Evolutionary conservation across 805 yeast genomes (phyloP).

Genomic region (Yamadazyma sp.): DNA sequence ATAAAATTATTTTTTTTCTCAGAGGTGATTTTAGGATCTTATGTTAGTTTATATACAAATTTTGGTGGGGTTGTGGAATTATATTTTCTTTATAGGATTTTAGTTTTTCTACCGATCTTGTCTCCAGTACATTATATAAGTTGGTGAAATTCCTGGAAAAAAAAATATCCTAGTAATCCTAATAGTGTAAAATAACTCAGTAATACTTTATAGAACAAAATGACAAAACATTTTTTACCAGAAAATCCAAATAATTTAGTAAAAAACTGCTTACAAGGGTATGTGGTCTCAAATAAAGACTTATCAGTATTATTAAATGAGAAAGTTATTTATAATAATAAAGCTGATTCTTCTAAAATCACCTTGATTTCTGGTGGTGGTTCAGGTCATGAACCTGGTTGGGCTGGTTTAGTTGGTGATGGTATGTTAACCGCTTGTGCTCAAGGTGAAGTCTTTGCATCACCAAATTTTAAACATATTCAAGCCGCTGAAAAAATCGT

Average conservation of each 20-base stretch:
- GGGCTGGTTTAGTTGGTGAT: slow-evolving; percentile 36
- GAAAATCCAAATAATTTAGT: slow-evolving; percentile 31
- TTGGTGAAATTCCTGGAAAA: not conserved
- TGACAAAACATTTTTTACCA: slow-evolving; percentile 42
- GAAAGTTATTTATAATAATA: slow-evolving; percentile 34
- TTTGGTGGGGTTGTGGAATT: slow-evolving; percentile 10
- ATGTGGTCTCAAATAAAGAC: slow-evolving; percentile 34
- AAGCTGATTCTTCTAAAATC: slow-evolving; percentile 21
- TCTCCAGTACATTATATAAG: slow-evolving; percentile 6
- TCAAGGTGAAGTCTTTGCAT: slow-evolving; percentile 42
- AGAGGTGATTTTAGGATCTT: too few species aligned
- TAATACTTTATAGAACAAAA: slow-evolving; percentile 1
- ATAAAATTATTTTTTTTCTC: too few species aligned
- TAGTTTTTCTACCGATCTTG: slow-evolving; percentile 5
- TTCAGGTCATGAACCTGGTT: slow-evolving; percentile 44
- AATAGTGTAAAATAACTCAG: too few species aligned
- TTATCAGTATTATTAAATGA: slow-evolving; percentile 35
- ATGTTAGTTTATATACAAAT: not conserved
- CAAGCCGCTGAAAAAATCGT: slow-evolving; percentile 34
- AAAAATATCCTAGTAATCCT: not conserved
- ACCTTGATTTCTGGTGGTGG: slow-evolving; percentile 41
- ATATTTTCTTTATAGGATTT: not conserved
- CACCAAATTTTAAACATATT: slow-evolving; percentile 36
- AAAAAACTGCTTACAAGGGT: slow-evolving; percentile 34
- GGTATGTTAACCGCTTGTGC: slow-evolving; percentile 40